Conservation (phyloP, 1,284 basidiomycete species). For the Wolfiporia cocos region DNA sequence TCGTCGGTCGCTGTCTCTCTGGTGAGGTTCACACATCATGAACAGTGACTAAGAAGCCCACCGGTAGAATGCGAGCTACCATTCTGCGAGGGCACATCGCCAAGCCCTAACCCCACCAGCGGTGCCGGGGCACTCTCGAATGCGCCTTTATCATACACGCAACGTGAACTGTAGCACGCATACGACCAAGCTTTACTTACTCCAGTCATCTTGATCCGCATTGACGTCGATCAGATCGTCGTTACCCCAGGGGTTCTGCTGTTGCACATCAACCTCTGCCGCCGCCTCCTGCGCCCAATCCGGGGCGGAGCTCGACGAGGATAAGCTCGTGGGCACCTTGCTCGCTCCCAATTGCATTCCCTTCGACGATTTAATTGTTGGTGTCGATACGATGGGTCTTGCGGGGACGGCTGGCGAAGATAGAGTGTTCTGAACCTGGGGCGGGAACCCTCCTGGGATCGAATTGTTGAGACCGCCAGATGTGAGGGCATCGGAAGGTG, state of each 20-base stretch:
- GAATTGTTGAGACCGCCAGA: not conserved
- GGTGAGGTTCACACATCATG: too few relatives aligned
- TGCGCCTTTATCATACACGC: slow-evolving; percentile 63
- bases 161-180: too few relatives aligned
- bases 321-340: slow-evolving; percentile 33
- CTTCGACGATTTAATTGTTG: slow-evolving; percentile 33
- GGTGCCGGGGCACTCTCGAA: slow-evolving; percentile 65
- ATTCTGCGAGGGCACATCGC: slow-evolving; percentile 3
- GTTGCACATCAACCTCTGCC: slow-evolving; percentile 31
- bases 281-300: slow-evolving; percentile 55
- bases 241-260: slow-evolving; percentile 58
- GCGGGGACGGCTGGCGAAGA: slow-evolving; percentile 17
- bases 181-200: too few relatives aligned
- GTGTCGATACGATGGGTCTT: slow-evolving; percentile 9
- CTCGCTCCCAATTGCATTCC: slow-evolving; percentile 68
- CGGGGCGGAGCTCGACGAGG: slow-evolving; percentile 32
- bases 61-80: not conserved
- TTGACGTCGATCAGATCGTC: slow-evolving; percentile 88
- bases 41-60: too few relatives aligned
- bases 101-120: slow-evolving; percentile 16
- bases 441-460: slow-evolving; percentile 3
- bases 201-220: slow-evolving; percentile 91
- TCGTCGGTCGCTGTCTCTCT: not conserved
- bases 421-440: slow-evolving; percentile 13
- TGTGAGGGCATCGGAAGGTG: slow-evolving; percentile 3